Percentiles rank a stretch among this genome's conserved stretches.
phyloP scores from a whole-genome alignment of 768 basidiomycete species.

The Lactifluus echinatus region DNA sequence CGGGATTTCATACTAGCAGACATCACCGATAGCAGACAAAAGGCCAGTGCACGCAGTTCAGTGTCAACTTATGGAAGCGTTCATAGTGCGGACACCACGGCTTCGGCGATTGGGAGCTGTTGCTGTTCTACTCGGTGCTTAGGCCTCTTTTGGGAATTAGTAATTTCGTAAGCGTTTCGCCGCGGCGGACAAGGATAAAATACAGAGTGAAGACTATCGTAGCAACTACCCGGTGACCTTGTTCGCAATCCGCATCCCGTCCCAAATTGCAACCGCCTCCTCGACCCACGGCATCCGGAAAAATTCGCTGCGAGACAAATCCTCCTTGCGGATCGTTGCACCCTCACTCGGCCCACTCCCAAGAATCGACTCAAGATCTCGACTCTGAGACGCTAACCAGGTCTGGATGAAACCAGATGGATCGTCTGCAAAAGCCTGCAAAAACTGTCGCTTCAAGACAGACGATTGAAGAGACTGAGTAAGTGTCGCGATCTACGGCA shows the following conservation, averaged over 20 bases:
- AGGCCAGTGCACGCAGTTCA: too few species aligned
- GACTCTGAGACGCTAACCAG: constrained; percentile 87
- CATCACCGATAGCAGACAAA: neutral
- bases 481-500: constrained; percentile 61
- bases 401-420: constrained; percentile 78
- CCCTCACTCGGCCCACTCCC: constrained; percentile 80
- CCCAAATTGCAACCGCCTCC: constrained; percentile 77
- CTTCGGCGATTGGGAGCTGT: too few species aligned
- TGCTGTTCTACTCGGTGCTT: too few species aligned
- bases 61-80: too few species aligned
- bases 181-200: neutral
- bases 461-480: constrained; percentile 83
- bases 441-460: constrained; percentile 78
- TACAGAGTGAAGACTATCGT: neutral
- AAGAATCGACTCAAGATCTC: constrained; percentile 83
- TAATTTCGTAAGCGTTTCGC: neutral
- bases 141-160: too few species aligned
- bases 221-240: constrained; percentile 14
- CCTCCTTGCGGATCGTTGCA: constrained; percentile 75
- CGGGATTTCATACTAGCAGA: neutral
- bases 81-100: too few species aligned
- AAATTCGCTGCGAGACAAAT: constrained; percentile 81
- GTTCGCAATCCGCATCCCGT: constrained; percentile 60
- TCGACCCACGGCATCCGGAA: constrained; percentile 91
- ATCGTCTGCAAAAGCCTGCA: constrained; percentile 71